Conservation (phyloP, 108 stramenopile genomes). For the Pseudonitzschia multistriata region DNA sequence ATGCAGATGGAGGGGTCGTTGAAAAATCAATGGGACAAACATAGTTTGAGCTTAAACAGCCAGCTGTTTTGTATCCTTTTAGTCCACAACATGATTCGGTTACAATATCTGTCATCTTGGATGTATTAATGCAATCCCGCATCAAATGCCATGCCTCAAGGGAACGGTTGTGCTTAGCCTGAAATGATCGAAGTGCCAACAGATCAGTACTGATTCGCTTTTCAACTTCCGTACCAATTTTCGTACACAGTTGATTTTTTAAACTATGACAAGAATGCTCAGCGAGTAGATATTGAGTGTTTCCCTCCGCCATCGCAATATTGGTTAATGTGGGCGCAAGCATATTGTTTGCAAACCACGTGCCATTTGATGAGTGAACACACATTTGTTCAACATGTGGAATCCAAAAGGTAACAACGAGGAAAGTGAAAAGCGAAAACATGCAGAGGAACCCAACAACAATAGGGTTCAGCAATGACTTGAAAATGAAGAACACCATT, state of each 20-base stretch:
- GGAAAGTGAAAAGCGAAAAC: slow-evolving; percentile 9
- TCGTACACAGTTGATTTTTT: slow-evolving; percentile 22
- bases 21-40: slow-evolving; percentile 36
- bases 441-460: slow-evolving; percentile 17
- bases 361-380: slow-evolving; percentile 34
- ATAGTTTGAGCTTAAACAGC: not conserved
- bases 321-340: slow-evolving; percentile 39
- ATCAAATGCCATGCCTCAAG: slow-evolving; percentile 12
- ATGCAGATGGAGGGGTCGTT: slow-evolving; percentile 6
- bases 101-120: slow-evolving; percentile 7
- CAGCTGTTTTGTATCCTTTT: slow-evolving; percentile 26
- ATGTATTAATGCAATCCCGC: slow-evolving; percentile 22
- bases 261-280: slow-evolving; percentile 17
- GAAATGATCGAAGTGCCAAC: slow-evolving; percentile 8
- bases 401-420: slow-evolving; percentile 25
- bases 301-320: slow-evolving; percentile 35
- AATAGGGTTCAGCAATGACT: slow-evolving; percentile 20
- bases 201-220: slow-evolving; percentile 10
- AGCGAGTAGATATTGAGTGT: slow-evolving; percentile 22
- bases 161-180: slow-evolving; percentile 16
- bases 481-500: slow-evolving; percentile 16
- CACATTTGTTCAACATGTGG: slow-evolving; percentile 40
- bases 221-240: slow-evolving; percentile 16
- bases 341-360: slow-evolving; percentile 43
- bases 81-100: slow-evolving; percentile 39